Base-by-base conservation (phyloP, 345 rosid species). In the Noccaea bulbosa region DNA sequence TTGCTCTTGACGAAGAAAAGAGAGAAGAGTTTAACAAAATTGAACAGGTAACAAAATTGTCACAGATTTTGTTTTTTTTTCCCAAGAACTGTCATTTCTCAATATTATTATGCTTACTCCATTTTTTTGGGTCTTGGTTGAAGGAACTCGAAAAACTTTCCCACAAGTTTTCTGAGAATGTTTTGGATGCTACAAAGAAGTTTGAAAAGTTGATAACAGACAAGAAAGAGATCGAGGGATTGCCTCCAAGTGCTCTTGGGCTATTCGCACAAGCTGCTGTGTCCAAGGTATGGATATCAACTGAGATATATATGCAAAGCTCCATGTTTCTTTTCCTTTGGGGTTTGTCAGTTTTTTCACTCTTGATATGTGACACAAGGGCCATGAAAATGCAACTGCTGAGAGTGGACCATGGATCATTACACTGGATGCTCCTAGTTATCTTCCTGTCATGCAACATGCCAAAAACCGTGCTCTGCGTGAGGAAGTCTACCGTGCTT, bases 381-480 rank as follows among this genome's bases (percentile, higher is more conserved):
- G 98, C 41, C 83, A 90, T 69, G 83, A 79, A 72, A 85, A 85
- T 76, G 95, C 96, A 78, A 85, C 98, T 62, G 79, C 91, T 65
- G 94, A 88, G 74, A 78, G 71, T 53, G 96, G 98, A 39, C 98
- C 96, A 8, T 92, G 98, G 98, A 51, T 92, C 50, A 81, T 92
- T 75, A 88, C 96, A 22, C 65, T 90, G 82, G 96, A 90, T 65
- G 83, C 79, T 62, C 98, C 98, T 54, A 88, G 96, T 74, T 88
- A 55, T 84, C 77, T 84, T 62, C 63, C 98, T 45, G 91, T 90
- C 76, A 85, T 88, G 93, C 95, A 88, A 79, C 96, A 92, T 85
- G 88, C 95, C 44, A 79, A 70, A 67, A 88, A 88, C 68, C 89
- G 91, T 74, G 82, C 78, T 73, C 76, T 92, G 76, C 96, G 93